Percentiles rank a stretch among this genome's conserved stretches.
Evolutionary conservation across 495 filamentous ascomycete genomes (phyloP).

Genomic region (Aspergillus coremiiformis): DNA sequence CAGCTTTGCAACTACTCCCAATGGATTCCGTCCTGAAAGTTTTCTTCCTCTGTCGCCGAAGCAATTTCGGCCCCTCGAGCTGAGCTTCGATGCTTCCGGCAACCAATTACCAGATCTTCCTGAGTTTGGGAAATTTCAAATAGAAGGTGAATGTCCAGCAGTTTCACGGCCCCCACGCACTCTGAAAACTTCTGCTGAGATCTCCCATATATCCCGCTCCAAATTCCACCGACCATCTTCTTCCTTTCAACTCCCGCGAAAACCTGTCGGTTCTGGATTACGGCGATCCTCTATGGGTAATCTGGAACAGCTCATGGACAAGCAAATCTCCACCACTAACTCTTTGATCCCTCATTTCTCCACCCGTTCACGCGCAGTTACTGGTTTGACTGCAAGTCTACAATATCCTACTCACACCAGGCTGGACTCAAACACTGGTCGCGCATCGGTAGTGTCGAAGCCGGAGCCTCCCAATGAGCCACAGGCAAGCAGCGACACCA

Average conservation of each 20-base stretch:
- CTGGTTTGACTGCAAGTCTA: conserved; percentile 6
- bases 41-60: not conserved
- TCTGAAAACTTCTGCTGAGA: conserved; percentile 16
- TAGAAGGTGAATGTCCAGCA: conserved; percentile 14
- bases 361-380: conserved; percentile 12
- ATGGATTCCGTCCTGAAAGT: conserved; percentile 6
- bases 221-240: conserved; percentile 24
- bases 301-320: conserved; percentile 21
- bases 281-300: conserved; percentile 27
- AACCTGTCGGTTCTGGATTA: conserved; percentile 35
- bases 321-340: conserved; percentile 16
- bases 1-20: conserved; percentile 27
- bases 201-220: conserved; percentile 13
- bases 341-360: conserved; percentile 40
- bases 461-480: not conserved
- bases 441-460: not conserved
- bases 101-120: conserved; percentile 57
- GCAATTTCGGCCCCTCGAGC: conserved; percentile 61
- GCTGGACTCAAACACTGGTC: conserved; percentile 9
- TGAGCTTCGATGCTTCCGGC: conserved; percentile 63
- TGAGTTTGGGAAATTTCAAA: conserved; percentile 31
- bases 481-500: not conserved
- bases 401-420: conserved; percentile 8
- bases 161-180: conserved; percentile 25
- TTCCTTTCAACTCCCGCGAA: conserved; percentile 30